Base-by-base conservation (phyloP, 352 stramenopile species). In the Pythium periplocum region DNA sequence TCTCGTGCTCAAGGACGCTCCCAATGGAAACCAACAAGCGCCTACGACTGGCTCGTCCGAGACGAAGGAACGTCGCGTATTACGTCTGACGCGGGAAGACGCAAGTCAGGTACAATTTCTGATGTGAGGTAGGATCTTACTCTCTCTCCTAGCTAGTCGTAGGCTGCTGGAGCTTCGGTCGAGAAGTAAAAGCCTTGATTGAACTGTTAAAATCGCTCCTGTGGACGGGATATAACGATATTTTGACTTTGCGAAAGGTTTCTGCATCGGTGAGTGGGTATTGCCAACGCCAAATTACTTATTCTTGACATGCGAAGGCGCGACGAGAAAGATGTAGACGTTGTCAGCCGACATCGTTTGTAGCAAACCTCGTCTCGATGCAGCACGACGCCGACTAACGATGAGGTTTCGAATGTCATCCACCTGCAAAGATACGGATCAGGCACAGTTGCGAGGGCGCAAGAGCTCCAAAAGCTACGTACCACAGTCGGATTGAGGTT, bases 21-120 rank as follows among this genome's bases (percentile, higher is more conserved):
- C 43, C 7, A 52, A 35, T 6, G 38, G 46, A 2, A 66, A 50
- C 45, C 55, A 63, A 4, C 50, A 60, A 34, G 42, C 54, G 44
- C 43, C 6, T 30, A 54, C 32, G 2, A 41, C 43, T 48, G 45
- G 35, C 48, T 38, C 40, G n/a, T 51, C 38, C 45, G 58, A 48
- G 12, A 49, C 39, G 32, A 74, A 48, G 40, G 75, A 71, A 31
- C 78, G 85, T 40, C 71, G 79, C 39, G 80, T 90, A 36, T 54
- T 92, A 7, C 71, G 79, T 1, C 65, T 92, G 32, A 92, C 77
- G 31, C 73, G 82, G 32, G 82, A 92, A 62, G 82, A 92, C 59
- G 82, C 77, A 1, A 92, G 79, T 30, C 79, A 92, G 69, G 82
- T 92, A 36, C 76, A 92, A 50, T 92, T 92, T 44, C 51, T 90